Evolutionary conservation across 805 yeast species (phyloP), one percentile per base, ranked within the genome.

Genomic region (Myxozyma udenii): DNA sequence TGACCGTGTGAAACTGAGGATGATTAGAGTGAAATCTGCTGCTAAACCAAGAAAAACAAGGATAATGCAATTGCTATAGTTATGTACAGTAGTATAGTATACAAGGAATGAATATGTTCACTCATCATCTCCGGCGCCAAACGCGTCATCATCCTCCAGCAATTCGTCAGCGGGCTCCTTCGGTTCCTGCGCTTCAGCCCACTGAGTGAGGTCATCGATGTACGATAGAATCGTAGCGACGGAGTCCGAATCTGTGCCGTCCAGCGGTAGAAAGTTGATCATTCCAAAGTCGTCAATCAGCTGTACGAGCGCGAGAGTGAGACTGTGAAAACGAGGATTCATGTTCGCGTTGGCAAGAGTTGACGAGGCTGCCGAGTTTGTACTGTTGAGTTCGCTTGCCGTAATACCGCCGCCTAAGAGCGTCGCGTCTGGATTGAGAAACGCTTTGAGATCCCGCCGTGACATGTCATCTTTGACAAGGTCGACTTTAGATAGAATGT

Each of bases 181-280:
- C 30, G 97, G 98, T 68, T 93, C 99, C 68, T 93, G 98, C 2
- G 81, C 73, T 66, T 93, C 99, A 21, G 87, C 83, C 98, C 98
- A 93, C 66, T 93, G 99, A 0, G 99, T 93, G 25, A 91, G 85
- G 67, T 93, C 98, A 65, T 93, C 99, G 21, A 93, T 86, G 66
- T 89, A 89, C 64, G 95, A 85, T 60, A 93, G 74, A 48, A 93
- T 91, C 0, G 89, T 83, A 11, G 84, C 80, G 21, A 93, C 84
- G 43, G 88, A 79, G 39, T 83, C 87, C 43, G 88, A 81, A 53
- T 80, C 78, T 41, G 82, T 84, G 7, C 87, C 81, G 64, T 89
- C 95, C 57, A 93, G 74, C 0, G 98, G 98, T 59, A 93, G 71
- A 65, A 89, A 93, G 66, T 93, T 97, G 2, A 93, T 97, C 99